Percentiles rank a stretch among this genome's conserved stretches.
Conservation (phyloP, 768 basidiomycete species). For the Pisolithus sp. region DNA sequence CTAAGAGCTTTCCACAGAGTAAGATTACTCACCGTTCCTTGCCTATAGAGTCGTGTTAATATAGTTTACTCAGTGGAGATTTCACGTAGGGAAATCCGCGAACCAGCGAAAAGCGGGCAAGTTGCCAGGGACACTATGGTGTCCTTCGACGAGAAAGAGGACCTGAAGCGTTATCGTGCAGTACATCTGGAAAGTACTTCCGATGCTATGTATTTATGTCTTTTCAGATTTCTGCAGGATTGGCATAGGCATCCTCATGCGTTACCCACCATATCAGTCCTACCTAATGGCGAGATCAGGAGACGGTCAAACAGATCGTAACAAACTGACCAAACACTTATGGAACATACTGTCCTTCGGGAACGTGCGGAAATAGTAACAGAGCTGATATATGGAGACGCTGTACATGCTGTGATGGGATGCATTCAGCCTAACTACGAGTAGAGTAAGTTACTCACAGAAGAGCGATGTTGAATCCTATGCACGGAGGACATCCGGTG, state of each 20-base stretch:
- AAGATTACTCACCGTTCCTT: neutral
- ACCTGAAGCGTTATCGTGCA: neutral
- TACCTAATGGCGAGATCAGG: neutral
- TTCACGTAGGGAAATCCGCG: neutral
- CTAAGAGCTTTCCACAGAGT: neutral
- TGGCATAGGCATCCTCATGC: neutral
- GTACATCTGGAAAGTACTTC: constrained; percentile 1
- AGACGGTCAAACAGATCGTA: neutral
- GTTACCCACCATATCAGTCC: neutral
- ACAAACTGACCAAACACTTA: neutral
- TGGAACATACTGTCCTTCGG: neutral
- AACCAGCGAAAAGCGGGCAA: neutral
- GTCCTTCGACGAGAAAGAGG: neutral
- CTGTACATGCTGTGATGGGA: neutral
- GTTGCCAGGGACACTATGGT: neutral
- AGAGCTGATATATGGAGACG: constrained; percentile 1
- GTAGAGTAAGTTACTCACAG: neutral
- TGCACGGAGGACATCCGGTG: no score
- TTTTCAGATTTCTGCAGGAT: neutral
- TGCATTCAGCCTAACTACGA: neutral
- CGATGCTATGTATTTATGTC: neutral
- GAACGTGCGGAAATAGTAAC: neutral
- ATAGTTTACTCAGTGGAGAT: neutral
- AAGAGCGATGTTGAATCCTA: neutral
- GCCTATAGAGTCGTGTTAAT: neutral